Evolutionary conservation across 306 rosid genomes (phyloP).

Genomic region (Ormosia semicastrata): DNA sequence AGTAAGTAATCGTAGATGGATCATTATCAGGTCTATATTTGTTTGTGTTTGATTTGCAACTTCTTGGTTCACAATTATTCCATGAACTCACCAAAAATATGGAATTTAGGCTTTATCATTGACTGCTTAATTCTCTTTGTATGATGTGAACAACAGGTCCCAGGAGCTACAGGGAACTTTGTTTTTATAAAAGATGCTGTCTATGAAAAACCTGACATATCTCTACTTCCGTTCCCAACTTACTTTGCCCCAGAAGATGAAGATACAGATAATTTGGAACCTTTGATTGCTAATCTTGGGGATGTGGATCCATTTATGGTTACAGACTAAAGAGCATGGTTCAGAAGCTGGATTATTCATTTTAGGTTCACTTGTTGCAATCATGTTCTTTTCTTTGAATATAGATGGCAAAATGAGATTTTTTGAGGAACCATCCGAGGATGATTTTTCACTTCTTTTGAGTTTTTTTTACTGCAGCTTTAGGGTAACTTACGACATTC

Average conservation of each 20-base stretch:
- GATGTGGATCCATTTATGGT: slow-evolving; percentile 89
- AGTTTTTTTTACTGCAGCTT: slow-evolving; percentile 9
- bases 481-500: slow-evolving; percentile 4
- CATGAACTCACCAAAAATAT: not conserved
- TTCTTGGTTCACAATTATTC: not conserved
- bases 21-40: not conserved
- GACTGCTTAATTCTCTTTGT: slow-evolving; percentile 1
- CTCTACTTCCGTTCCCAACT: slow-evolving; percentile 88
- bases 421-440: slow-evolving; percentile 24
- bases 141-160: slow-evolving; percentile 60
- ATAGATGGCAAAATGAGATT: slow-evolving; percentile 28
- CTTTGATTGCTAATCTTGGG: slow-evolving; percentile 84
- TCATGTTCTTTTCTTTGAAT: slow-evolving; percentile 17
- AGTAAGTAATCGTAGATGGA: not conserved
- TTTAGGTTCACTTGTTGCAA: slow-evolving; percentile 14
- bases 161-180: slow-evolving; percentile 94
- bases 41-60: slow-evolving; percentile 9
- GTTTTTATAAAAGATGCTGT: slow-evolving; percentile 83
- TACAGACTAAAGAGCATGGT: slow-evolving; percentile 50
- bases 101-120: not conserved
- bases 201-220: slow-evolving; percentile 65
- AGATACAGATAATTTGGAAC: slow-evolving; percentile 51
- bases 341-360: slow-evolving; percentile 9
- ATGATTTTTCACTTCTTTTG: slow-evolving; percentile 5
- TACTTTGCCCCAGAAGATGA: slow-evolving; percentile 66